Evolutionary conservation across 805 yeast genomes (phyloP), one percentile per base, ranked within the genome.

Genomic region (Starmerella etchellsii): DNA sequence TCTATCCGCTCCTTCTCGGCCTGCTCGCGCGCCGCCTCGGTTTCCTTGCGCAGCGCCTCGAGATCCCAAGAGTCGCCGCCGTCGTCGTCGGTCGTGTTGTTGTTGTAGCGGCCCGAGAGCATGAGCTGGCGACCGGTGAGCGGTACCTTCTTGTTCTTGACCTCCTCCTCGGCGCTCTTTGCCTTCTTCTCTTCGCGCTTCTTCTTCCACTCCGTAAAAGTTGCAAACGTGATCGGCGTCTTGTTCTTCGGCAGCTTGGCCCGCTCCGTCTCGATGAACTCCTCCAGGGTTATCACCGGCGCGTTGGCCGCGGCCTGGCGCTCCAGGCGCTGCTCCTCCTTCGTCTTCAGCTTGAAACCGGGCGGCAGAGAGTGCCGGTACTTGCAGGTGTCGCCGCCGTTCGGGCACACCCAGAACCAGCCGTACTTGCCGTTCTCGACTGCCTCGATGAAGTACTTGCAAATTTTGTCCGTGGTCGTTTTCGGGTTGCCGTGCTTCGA

Each of bases 351-450:
- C 43, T 83, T 93, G 62, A 85, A 93, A 1, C 98, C 99, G 35
- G 93, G 87, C 31, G 99, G 99, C 56, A 91, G 69, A 8, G 96
- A 81, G 63, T 91, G 99, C 62, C 74, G 78, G 67, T 91, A 91
- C 68, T 79, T 88, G 73, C 99, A 91, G 46, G 74, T 79, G 46
- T 80, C 75, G 50, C 95, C 96, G 31, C 88, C 87, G 53, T 83
- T 83, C 22, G 98, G 98, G 67, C 98, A 91, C 18, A 72, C 70
- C 98, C 98, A 91, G 64, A 91, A 87, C 98, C 98, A 91, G 57
- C 98, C 98, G 59, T 91, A 91, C 59, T 88, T 88, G 43, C 88
- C 91, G 57, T 85, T 84, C 59, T 91, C 99, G 43, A 91, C 96
- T 0, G 98, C 97, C 45, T 85, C 95, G 50, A 91, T 82, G 65